phyloP scores from a whole-genome alignment of 805 yeast genomes.

The Candida fluviatilis region DNA sequence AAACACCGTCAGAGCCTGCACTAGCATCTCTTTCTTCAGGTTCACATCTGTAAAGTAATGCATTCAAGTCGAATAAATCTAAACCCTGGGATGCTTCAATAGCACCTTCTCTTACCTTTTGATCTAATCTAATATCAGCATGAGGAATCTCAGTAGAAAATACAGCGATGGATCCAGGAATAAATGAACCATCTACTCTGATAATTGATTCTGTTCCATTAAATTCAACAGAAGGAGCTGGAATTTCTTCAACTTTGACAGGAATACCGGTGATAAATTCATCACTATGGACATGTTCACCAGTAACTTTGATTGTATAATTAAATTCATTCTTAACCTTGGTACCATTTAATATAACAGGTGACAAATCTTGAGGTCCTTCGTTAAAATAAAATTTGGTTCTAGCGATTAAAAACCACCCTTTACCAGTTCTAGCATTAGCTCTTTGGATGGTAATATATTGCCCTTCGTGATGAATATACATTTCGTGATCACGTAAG shows the following conservation, averaged over 20 bases:
- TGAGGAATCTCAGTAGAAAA: slow-evolving; percentile 65
- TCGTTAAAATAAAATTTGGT: slow-evolving; percentile 58
- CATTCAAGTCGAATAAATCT: slow-evolving; percentile 66
- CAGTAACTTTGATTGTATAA: slow-evolving; percentile 50
- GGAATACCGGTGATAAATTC: slow-evolving; percentile 59
- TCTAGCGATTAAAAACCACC: slow-evolving; percentile 85
- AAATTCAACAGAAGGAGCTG: slow-evolving; percentile 44
- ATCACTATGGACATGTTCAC: slow-evolving; percentile 41
- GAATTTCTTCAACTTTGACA: slow-evolving; percentile 51
- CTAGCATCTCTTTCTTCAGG: slow-evolving; percentile 84
- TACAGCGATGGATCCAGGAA: slow-evolving; percentile 89
- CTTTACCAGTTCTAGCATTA: slow-evolving; percentile 79
- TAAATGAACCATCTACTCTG: slow-evolving; percentile 57
- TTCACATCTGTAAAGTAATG: slow-evolving; percentile 71
- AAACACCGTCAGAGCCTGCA: slow-evolving; percentile 67
- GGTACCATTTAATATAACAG: slow-evolving; percentile 58
- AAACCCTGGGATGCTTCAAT: slow-evolving; percentile 63
- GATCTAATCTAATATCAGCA: slow-evolving; percentile 63
- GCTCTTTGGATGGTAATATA: slow-evolving; percentile 86
- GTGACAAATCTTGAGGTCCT: slow-evolving; percentile 51
- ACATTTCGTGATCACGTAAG: slow-evolving; percentile 69
- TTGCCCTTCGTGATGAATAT: slow-evolving; percentile 91
- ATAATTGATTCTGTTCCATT: slow-evolving; percentile 51
- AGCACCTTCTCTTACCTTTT: slow-evolving; percentile 70
- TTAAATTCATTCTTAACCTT: slow-evolving; percentile 54